Percentiles rank a stretch among this genome's conserved stretches.
Conservation (phyloP, 192 early-diverging fungal genomes). For the Coemansia sp. region DNA sequence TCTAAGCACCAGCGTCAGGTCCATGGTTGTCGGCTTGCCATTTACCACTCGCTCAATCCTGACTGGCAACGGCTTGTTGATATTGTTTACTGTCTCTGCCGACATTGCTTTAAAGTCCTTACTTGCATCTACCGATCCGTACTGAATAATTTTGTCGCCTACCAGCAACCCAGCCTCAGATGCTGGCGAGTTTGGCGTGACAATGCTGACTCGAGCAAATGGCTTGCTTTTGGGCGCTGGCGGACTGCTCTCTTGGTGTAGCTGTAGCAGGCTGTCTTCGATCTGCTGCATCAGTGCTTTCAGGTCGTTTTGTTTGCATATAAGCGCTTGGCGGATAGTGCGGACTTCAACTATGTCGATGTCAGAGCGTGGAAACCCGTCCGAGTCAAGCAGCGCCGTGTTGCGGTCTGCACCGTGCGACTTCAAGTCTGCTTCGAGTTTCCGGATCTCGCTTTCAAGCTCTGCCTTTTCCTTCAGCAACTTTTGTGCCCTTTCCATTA, state of each 20-base stretch:
- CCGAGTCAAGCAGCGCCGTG: slow-evolving; percentile 55
- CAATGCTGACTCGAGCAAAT: slow-evolving; percentile 45
- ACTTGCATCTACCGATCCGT: slow-evolving; percentile 16
- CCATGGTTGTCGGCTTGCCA: slow-evolving; percentile 14
- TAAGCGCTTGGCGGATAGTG: slow-evolving; percentile 52
- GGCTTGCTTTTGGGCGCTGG: slow-evolving; percentile 6
- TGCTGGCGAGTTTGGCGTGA: slow-evolving; percentile 37
- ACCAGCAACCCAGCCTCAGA: slow-evolving; percentile 32
- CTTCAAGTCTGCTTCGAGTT: slow-evolving; percentile 21
- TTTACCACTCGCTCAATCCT: slow-evolving; percentile 35
- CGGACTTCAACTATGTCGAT: slow-evolving; percentile 63
- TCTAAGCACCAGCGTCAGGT: slow-evolving; percentile 20
- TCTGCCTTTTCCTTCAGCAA: slow-evolving; percentile 30
- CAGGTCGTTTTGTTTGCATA: slow-evolving; percentile 59
- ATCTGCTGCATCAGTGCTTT: slow-evolving; percentile 57
- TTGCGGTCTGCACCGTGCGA: slow-evolving; percentile 54
- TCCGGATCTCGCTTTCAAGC: slow-evolving; percentile 36
- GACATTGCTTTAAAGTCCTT: slow-evolving; percentile 23
- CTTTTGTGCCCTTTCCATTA: slow-evolving; percentile 31
- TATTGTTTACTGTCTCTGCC: slow-evolving; percentile 17
- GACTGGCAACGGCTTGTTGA: slow-evolving; percentile 18
- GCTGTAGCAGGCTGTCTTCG: slow-evolving; percentile 48
- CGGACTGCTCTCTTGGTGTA: slow-evolving; percentile 30
- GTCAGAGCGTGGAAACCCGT: slow-evolving; percentile 68
- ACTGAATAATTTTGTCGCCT: slow-evolving; percentile 33